Conservation (phyloP, 331 rosid species). For the Pyrus hybrid region DNA sequence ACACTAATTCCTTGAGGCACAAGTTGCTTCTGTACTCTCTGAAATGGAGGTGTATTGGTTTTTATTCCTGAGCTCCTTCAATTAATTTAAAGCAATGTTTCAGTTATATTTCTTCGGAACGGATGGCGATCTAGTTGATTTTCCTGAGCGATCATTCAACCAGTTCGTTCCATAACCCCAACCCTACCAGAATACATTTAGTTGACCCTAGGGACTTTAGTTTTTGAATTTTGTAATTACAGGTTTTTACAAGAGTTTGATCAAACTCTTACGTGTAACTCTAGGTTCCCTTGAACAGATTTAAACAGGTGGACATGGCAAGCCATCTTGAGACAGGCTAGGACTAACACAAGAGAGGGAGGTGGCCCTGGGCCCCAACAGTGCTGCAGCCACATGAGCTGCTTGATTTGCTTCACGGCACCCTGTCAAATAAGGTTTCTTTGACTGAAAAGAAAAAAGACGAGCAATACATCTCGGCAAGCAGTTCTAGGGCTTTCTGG, state of each 20-base stretch:
- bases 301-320: too few species aligned
- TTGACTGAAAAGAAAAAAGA: not conserved
- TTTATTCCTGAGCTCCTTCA: not conserved
- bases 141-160: not conserved
- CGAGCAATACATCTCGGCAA: not conserved
- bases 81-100: not conserved
- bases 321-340: too few species aligned
- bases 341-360: constrained; percentile 59
- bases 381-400: not conserved
- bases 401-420: constrained; percentile 11
- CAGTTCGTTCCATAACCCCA: not conserved
- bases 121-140: not conserved
- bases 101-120: not conserved
- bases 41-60: not conserved
- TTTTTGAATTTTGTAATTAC: too few species aligned
- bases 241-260: too few species aligned
- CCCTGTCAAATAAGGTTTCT: constrained; percentile 30
- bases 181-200: not conserved
- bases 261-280: too few species aligned
- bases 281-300: too few species aligned
- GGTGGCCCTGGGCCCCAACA: constrained; percentile 76
- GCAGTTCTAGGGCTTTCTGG: constrained; percentile 23
- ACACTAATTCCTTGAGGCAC: not conserved
- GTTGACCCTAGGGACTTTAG: too few species aligned
- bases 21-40: not conserved